These are phyloP conservation scores for Chlamydomonas urium DNA, from an alignment of 139 green algal genomes.

Conservation along the genomic window DNA sequence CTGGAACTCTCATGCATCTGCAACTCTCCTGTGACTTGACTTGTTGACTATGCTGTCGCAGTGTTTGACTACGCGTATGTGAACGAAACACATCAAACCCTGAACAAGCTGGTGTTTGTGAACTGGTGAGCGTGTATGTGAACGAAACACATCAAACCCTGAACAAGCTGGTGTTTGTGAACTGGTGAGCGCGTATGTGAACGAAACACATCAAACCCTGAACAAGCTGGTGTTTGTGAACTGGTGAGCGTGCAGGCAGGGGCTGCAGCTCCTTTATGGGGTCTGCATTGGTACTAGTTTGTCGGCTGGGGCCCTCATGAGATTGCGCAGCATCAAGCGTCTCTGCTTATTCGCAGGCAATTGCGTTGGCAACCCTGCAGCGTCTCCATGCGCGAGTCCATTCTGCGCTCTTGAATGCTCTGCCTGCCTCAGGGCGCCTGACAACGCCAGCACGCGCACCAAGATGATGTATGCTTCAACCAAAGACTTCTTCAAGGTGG, in stretches of 20 bases:
- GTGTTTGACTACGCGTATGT: conserved; percentile 79
- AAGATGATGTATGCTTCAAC: conserved; percentile 92
- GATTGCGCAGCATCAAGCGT: too few species aligned
- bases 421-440: conserved; percentile 74
- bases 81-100: conserved; percentile 61
- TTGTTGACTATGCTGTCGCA: conserved; percentile 23
- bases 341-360: too few species aligned
- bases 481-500: conserved; percentile 85
- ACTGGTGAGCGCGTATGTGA: conserved; percentile 73
- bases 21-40: background rate
- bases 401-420: conserved; percentile 2
- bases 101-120: conserved; percentile 84
- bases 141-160: conserved; percentile 65
- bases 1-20: background rate
- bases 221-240: conserved; percentile 85
- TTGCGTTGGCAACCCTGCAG: too few species aligned
- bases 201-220: conserved; percentile 62
- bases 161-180: conserved; percentile 84
- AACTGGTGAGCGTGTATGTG: conserved; percentile 72
- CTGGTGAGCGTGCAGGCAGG: conserved; percentile 74
- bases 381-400: too few species aligned
- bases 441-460: conserved; percentile 56
- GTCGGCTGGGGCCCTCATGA: too few species aligned
- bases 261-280: too few species aligned
- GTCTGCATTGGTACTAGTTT: too few species aligned